phyloP scores from a whole-genome alignment of 306 rosid species.

The Styphnolobium japonicum region DNA sequence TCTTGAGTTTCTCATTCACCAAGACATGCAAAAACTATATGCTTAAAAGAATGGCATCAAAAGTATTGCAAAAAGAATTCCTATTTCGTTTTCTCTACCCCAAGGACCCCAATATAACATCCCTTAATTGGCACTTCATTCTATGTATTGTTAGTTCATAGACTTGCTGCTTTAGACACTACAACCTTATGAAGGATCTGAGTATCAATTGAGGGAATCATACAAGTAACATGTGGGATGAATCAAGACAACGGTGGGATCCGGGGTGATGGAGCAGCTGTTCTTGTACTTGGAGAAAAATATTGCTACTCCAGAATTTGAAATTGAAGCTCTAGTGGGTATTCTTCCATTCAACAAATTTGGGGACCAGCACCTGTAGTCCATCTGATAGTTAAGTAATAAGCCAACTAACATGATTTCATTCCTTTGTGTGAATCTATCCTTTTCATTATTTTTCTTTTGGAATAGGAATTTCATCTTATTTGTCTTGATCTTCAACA shows the following conservation, averaged over 20 bases:
- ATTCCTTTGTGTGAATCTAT: slow-evolving; percentile 70
- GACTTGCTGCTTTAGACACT: not conserved
- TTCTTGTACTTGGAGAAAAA: slow-evolving; percentile 60
- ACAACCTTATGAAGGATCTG: not conserved
- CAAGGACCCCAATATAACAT: not conserved
- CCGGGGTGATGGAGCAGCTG: slow-evolving; percentile 21
- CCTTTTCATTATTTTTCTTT: slow-evolving; percentile 60
- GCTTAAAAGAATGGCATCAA: slow-evolving; percentile 10
- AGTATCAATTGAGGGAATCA: slow-evolving; percentile 16
- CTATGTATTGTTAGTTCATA: not conserved
- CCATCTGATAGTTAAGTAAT: slow-evolving; percentile 63
- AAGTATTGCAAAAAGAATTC: slow-evolving; percentile 20
- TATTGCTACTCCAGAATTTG: slow-evolving; percentile 64
- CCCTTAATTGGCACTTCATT: not conserved
- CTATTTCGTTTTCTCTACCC: slow-evolving; percentile 19
- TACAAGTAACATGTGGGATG: slow-evolving; percentile 24
- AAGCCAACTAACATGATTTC: slow-evolving; percentile 72
- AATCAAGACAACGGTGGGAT: slow-evolving; percentile 32
- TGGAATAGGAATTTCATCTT: slow-evolving; percentile 45
- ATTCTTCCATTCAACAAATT: slow-evolving; percentile 91
- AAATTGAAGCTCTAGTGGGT: slow-evolving; percentile 69
- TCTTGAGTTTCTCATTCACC: slow-evolving; percentile 25
- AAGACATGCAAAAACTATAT: slow-evolving; percentile 16
- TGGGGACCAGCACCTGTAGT: slow-evolving; percentile 84
- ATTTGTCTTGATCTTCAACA: slow-evolving; percentile 43